Base-by-base conservation (phyloP, 2,329 filamentous ascomycete species). In the Chalara sp. region DNA sequence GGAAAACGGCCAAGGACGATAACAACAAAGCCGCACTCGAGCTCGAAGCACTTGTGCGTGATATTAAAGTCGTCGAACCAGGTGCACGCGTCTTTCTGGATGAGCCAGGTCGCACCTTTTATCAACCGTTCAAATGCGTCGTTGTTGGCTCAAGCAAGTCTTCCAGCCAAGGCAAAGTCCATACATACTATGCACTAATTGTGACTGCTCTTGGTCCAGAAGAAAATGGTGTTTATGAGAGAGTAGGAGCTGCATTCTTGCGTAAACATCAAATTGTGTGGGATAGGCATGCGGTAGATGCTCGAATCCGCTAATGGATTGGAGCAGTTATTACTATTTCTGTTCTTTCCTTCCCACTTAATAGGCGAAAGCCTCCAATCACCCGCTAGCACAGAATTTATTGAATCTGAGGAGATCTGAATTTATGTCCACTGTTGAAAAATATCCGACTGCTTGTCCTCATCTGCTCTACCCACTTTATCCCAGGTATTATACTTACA, bases 311-410 rank as follows among this genome's bases (percentile, higher is more conserved):
- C 32, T 47, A 21, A 47, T 39, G 6, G 45, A 39, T 21, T 43
- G 10, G 3, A 2, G 2, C 35, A 11, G 13, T 39, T 39, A 13
- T 39, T 10, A 11, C 13, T 39, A 39, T 39, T 13, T 39, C 10
- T 39, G 10, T 39, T 39, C 35, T 39, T 39, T 39, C 13, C 3
- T 39, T 39, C 35, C 10, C 13, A 39, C 35, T 39, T 11, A 39
- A 39, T 11, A 11, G 35, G 10, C 35, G 35, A 10, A 39, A 39
- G 35, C 13, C 80, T 37, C 32, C 46, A 46, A n/a, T 44, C 48
- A 33, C 35, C 32, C 21, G 21, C 21, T 21, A 21, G 21, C 21
- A 21, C 21, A 21, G 3, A 21, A 21, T 21, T 21, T 21, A 21
- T 21, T 21, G 3, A 21, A 21, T 21, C 21, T 21, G 21, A 21